Conservation (phyloP, 1,284 basidiomycete species). For the Irpex lacteus region DNA sequence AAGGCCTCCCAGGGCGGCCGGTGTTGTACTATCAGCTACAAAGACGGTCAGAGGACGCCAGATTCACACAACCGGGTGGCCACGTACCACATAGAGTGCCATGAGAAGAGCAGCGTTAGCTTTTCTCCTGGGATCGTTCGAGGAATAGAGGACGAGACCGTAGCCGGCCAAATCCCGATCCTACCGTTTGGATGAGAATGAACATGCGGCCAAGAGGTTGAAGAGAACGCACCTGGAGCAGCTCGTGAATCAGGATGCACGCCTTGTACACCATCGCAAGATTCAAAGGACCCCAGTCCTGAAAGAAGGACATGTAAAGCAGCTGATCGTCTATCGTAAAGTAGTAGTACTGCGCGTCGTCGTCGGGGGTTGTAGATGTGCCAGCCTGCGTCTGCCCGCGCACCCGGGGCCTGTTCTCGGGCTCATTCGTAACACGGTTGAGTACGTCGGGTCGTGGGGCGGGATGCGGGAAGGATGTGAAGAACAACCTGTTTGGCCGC, state of each 20-base stretch:
- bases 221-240: constrained; percentile 65
- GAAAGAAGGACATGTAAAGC: constrained; percentile 90
- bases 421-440: constrained; percentile 52
- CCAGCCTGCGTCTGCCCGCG: constrained; percentile 55
- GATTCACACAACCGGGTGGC: background rate
- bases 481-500: constrained; percentile 60
- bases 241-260: constrained; percentile 88
- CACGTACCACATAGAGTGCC: constrained; percentile 83
- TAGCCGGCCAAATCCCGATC: constrained; percentile 66
- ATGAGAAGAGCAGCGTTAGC: constrained; percentile 93
- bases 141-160: constrained; percentile 88
- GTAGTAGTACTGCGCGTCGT: constrained; percentile 74
- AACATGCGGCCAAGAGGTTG: constrained; percentile 19
- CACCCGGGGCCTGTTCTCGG: constrained; percentile 52
- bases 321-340: constrained; percentile 91
- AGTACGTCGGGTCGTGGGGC: constrained; percentile 59
- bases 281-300: constrained; percentile 95
- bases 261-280: constrained; percentile 92
- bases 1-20: constrained; percentile 95
- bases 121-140: constrained; percentile 81
- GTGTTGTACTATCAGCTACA: constrained; percentile 89
- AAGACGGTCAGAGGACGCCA: background rate
- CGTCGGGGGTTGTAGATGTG: constrained; percentile 63
- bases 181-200: constrained; percentile 33
- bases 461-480: constrained; percentile 77